Evolutionary conservation across 306 rosid genomes (phyloP).

Genomic region (Sindora glabra): DNA sequence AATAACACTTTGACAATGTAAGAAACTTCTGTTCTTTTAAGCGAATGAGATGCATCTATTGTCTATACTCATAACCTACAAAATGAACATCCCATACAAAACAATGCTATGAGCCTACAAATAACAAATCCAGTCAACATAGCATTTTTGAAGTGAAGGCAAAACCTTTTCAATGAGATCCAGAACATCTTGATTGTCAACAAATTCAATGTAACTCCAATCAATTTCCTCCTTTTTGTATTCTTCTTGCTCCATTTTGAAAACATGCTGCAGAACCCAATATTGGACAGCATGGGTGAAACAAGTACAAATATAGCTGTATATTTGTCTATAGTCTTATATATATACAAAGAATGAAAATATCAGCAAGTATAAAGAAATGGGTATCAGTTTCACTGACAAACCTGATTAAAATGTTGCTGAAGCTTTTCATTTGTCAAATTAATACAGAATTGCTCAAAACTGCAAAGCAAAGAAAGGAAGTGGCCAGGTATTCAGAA

Average conservation of each 20-base stretch:
- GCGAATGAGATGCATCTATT: no score
- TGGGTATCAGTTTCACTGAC: slow-evolving; percentile 7
- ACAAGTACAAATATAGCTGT: not conserved
- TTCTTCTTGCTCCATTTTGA: slow-evolving; percentile 99
- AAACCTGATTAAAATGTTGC: slow-evolving; percentile 98
- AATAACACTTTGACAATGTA: not conserved
- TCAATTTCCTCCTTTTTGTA: slow-evolving; percentile 96
- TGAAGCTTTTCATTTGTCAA: slow-evolving; percentile 98
- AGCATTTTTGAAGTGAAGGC: slow-evolving; percentile 13
- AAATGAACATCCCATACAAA: slow-evolving; percentile 5
- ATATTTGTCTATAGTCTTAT: not conserved
- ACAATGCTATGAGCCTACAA: not conserved
- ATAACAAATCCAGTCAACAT: slow-evolving; percentile 6
- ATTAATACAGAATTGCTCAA: slow-evolving; percentile 98
- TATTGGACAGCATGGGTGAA: slow-evolving; percentile 7
- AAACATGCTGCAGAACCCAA: slow-evolving; percentile 75
- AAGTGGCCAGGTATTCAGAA: slow-evolving; percentile 7
- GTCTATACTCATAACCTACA: no score
- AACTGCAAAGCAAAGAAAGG: slow-evolving; percentile 44
- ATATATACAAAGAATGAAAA: slow-evolving; percentile 10
- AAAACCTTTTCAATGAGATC: slow-evolving; percentile 98
- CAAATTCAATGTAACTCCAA: slow-evolving; percentile 99
- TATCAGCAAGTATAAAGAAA: slow-evolving; percentile 13
- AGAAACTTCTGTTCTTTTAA: not conserved
- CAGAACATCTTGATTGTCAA: slow-evolving; percentile 89